phyloP scores from a whole-genome alignment of 768 basidiomycete species.

The Exsudoporus frostii region DNA sequence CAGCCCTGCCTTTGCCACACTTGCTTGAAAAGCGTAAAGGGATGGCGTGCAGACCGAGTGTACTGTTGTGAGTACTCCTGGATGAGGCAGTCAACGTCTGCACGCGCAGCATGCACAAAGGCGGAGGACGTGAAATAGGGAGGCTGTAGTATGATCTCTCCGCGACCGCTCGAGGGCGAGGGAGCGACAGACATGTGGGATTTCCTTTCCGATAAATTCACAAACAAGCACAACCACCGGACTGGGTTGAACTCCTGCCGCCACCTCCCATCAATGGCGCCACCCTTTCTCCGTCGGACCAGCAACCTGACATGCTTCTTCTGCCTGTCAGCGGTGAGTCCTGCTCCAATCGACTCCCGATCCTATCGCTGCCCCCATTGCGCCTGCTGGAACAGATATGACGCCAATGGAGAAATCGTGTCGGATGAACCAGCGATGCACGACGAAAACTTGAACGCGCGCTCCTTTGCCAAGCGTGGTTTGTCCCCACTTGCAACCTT shows the following conservation, averaged over 20 bases:
- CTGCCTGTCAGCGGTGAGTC: constrained; percentile 50
- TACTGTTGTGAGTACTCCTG: constrained; percentile 52
- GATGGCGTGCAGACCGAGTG: constrained; percentile 32
- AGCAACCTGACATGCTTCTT: constrained; percentile 63
- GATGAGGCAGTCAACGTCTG: constrained; percentile 58
- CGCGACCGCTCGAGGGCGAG: constrained; percentile 55
- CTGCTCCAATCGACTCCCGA: constrained; percentile 44
- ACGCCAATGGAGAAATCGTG: constrained; percentile 68
- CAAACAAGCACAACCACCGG: constrained; percentile 10
- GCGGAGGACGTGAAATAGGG: constrained; percentile 76
- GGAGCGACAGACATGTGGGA: constrained; percentile 42
- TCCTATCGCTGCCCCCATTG: constrained; percentile 69
- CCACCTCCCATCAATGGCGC: constrained; percentile 12
- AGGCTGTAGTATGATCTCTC: constrained; percentile 66
- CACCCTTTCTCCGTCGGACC: constrained; percentile 49
- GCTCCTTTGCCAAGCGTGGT: constrained; percentile 75
- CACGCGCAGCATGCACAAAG: constrained; percentile 61
- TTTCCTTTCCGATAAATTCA: constrained; percentile 22
- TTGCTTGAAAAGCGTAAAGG: constrained; percentile 69
- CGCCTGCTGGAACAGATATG: constrained; percentile 72
- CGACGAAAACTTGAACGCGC: constrained; percentile 65
- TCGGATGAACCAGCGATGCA: constrained; percentile 91
- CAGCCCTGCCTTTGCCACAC: constrained; percentile 69
- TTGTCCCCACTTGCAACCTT: constrained; percentile 13
- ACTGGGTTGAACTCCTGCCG: background rate